These are phyloP conservation scores for Phyllosticta capitalensis DNA, from an alignment of 2,329 filamentous ascomycete species.

Conservation along the genomic window DNA sequence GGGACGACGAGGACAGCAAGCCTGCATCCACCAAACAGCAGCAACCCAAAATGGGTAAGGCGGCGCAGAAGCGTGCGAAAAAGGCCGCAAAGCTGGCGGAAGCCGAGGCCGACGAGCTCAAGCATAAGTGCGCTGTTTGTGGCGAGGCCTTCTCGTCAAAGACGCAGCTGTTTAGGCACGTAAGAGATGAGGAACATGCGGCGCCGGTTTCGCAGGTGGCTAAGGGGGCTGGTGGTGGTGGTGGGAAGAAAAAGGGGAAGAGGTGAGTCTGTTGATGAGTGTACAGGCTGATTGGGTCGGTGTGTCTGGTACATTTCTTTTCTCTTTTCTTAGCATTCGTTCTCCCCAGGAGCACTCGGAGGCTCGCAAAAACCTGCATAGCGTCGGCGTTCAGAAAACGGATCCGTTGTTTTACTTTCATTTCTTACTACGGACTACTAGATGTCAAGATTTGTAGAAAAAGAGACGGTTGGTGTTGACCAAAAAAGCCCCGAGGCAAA, in stretches of 20 bases:
- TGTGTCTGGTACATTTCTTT: too few relatives aligned
- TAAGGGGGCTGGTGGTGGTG: background rate
- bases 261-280: background rate
- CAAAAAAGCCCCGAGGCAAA: too few relatives aligned
- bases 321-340: too few relatives aligned
- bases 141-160: constrained; percentile 67
- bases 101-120: constrained; percentile 21
- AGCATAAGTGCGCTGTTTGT: constrained; percentile 69
- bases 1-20: constrained; percentile 12
- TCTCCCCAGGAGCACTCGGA: too few relatives aligned
- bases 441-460: background rate
- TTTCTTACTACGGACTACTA: background rate
- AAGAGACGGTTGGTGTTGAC: too few relatives aligned
- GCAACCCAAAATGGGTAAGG: constrained; percentile 37
- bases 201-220: background rate
- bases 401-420: background rate
- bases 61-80: constrained; percentile 39
- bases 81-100: constrained; percentile 32
- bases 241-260: background rate
- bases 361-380: background rate
- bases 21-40: constrained; percentile 8
- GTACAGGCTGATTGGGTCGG: too few relatives aligned
- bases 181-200: background rate
- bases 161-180: constrained; percentile 51
- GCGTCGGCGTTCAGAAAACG: background rate